Base-by-base conservation (phyloP, 805 yeast genomes). In the Candida ficus region DNA sequence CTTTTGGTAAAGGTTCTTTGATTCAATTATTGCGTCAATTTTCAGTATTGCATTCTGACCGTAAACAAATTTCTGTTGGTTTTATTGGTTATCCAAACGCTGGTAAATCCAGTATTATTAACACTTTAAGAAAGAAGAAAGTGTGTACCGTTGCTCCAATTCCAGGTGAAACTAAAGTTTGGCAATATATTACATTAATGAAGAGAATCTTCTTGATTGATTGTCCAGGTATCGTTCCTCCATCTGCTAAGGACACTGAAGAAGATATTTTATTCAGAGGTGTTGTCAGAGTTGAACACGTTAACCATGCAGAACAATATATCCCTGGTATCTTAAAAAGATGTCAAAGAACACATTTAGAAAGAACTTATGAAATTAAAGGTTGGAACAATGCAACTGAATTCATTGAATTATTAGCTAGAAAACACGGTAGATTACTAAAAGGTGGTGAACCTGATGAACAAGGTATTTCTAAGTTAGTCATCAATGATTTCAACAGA, bases 391-490 rank as follows among this genome's bases (percentile, higher is more conserved):
- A 74, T 49, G 62, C 87, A 18, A 68, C 82, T 19, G 96, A 89
- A 56, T 93, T 91, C 56, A 76, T 91, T 46, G 96, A 93, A 64
- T 68, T 87, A 57, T 70, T 91, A 50, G 98, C 98, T 2, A 79
- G 95, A 61, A 93, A 93, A 63, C 85, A 79, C 39, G 99, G 99
- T 47, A 78, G 96, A 62, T 72, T 91, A 52, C 66, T 93, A 51
- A 91, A 91, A 64, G 99, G 99, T 45, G 99, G 97, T 49, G 99
- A 93, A 66, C 95, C 98, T 1, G 98, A 91, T 62, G 97, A 91
- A 64, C 71, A 82, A 49, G 95, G 96, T 54, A 88, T 91, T 42
- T 80, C 98, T 29, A 91, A 89, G 63, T 82, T 83, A 57, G 83
- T 91, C 23, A 75, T 91, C 61, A 88, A 88, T 53, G 99, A 91